A percentile compares a stretch with the other conserved stretches of the same genome.
phyloP scores from a whole-genome alignment of 192 early-diverging fungal genomes.

The Phycomyces blakesleeanus region DNA sequence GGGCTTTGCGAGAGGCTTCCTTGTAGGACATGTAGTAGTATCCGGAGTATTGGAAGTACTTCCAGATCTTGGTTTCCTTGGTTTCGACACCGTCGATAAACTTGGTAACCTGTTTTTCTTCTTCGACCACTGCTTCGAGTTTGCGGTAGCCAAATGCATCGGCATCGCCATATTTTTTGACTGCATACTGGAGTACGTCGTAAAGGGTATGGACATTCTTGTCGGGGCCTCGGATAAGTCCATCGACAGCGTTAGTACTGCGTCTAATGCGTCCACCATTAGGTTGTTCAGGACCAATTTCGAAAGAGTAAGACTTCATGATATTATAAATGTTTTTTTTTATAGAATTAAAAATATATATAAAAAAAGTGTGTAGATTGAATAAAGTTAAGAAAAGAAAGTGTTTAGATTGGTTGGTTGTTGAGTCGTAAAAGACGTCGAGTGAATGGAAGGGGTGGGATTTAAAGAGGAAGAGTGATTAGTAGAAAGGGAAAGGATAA shows the following conservation, averaged over 20 bases:
- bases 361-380: no score
- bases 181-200: slow-evolving; percentile 62
- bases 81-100: slow-evolving; percentile 51
- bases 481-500: no score
- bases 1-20: slow-evolving; percentile 54
- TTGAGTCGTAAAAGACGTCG: no score
- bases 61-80: slow-evolving; percentile 78
- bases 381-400: slow-evolving; percentile 9
- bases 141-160: slow-evolving; percentile 69
- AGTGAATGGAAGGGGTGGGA: no score
- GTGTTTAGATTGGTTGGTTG: no score
- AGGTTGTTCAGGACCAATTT: slow-evolving; percentile 26
- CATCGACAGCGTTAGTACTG: slow-evolving; percentile 41
- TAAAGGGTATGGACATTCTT: slow-evolving; percentile 61
- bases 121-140: slow-evolving; percentile 61
- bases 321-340: neutral
- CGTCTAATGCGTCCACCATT: slow-evolving; percentile 39
- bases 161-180: slow-evolving; percentile 50
- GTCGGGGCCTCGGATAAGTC: slow-evolving; percentile 41
- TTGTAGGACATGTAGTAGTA: slow-evolving; percentile 81
- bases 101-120: slow-evolving; percentile 72
- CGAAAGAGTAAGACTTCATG: slow-evolving; percentile 27
- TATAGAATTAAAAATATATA: no score
- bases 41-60: slow-evolving; percentile 71
- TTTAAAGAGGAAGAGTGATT: no score